Conservation (phyloP, 2,329 filamentous ascomycete species). For the Bisporella sp. region DNA sequence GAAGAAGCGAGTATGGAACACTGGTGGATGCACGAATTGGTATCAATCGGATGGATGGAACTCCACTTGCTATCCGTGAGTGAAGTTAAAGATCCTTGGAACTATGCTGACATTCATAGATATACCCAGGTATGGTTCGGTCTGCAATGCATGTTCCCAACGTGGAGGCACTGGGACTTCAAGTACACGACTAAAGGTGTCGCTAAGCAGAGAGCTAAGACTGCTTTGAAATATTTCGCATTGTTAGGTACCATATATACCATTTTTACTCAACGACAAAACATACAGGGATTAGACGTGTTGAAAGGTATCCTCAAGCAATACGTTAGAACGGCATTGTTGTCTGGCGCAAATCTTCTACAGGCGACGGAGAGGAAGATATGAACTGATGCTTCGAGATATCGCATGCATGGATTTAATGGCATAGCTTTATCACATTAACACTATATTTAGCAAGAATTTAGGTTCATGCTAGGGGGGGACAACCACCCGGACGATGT, state of each 20-base stretch:
- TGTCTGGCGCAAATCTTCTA: too few species aligned
- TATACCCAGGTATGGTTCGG: constrained; percentile 45
- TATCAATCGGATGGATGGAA: constrained; percentile 44
- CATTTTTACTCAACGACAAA: too few species aligned
- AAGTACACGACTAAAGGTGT: constrained; percentile 41
- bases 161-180: constrained; percentile 46
- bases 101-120: constrained; percentile 23
- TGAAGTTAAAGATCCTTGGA: constrained; percentile 1
- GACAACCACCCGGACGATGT: too few species aligned
- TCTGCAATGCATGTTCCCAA: constrained; percentile 43
- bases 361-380: too few species aligned
- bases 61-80: constrained; percentile 38
- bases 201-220: neutral
- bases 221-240: neutral
- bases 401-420: too few species aligned
- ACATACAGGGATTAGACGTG: too few species aligned
- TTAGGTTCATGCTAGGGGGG: too few species aligned
- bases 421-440: too few species aligned
- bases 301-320: too few species aligned
- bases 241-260: neutral
- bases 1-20: constrained; percentile 39
- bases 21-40: constrained; percentile 40
- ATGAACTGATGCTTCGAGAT: too few species aligned
- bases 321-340: too few species aligned
- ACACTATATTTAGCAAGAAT: too few species aligned